Conservation (phyloP, 495 filamentous ascomycete genomes). For the Daldinia childiae region DNA sequence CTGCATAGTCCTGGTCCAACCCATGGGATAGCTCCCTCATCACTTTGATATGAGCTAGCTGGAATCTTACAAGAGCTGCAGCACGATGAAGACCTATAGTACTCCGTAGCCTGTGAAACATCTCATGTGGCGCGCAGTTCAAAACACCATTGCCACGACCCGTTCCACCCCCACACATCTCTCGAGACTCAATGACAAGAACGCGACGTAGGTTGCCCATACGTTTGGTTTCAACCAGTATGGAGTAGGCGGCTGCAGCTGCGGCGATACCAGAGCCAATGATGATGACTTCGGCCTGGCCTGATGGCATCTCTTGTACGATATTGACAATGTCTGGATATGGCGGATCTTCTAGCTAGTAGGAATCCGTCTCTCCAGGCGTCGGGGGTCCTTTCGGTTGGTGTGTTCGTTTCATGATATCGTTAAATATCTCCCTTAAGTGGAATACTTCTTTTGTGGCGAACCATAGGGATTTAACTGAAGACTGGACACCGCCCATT, state of each 20-base stretch:
- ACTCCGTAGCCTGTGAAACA: slow-evolving; percentile 34
- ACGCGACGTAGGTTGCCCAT: slow-evolving; percentile 28
- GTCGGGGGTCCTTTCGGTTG: slow-evolving; percentile 49
- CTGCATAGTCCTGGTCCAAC: slow-evolving; percentile 36
- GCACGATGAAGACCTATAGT: slow-evolving; percentile 13
- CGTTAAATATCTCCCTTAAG: slow-evolving; percentile 19
- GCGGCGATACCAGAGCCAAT: slow-evolving; percentile 73
- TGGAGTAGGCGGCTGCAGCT: slow-evolving; percentile 59
- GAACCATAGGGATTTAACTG: slow-evolving; percentile 21
- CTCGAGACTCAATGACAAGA: slow-evolving; percentile 52
- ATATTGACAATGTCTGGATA: slow-evolving; percentile 59
- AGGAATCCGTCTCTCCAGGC: slow-evolving; percentile 63
- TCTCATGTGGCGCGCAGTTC: slow-evolving; percentile 49
- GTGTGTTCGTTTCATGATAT: slow-evolving; percentile 35
- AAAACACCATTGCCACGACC: slow-evolving; percentile 55
- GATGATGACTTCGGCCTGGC: slow-evolving; percentile 61
- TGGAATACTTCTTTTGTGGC: slow-evolving; percentile 12
- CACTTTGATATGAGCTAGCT: slow-evolving; percentile 43
- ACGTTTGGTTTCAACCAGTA: slow-evolving; percentile 47
- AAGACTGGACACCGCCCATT: slow-evolving; percentile 47
- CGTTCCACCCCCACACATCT: slow-evolving; percentile 52
- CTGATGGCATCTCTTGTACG: slow-evolving; percentile 55
- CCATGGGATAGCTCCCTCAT: slow-evolving; percentile 43
- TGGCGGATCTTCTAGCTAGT: slow-evolving; percentile 66
- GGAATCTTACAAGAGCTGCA: slow-evolving; percentile 45